Percentiles rank a stretch among this genome's conserved stretches.
These are phyloP conservation scores for Rhinocladiella similis DNA, from an alignment of 2,329 filamentous ascomycete species.

Conservation along the genomic window DNA sequence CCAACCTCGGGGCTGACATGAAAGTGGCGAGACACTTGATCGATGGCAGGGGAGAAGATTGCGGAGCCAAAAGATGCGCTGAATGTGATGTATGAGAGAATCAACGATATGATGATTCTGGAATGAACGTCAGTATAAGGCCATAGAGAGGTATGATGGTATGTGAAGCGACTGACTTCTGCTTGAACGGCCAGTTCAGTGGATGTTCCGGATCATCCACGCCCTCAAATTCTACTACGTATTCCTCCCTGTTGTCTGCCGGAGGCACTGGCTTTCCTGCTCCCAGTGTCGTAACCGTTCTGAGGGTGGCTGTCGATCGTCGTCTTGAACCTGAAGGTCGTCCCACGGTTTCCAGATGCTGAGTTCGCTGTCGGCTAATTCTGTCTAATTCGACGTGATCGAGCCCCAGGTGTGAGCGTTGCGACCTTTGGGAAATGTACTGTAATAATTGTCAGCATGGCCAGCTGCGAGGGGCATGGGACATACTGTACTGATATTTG, in stretches of 20 bases:
- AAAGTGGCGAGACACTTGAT: conserved; percentile 52
- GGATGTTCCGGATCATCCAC: conserved; percentile 60
- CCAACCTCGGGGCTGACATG: conserved; percentile 51
- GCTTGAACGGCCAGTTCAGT: conserved; percentile 55
- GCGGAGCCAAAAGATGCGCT: conserved; percentile 31
- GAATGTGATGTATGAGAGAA: conserved; percentile 25
- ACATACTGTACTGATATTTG: conserved; percentile 7
- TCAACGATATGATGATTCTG: conserved; percentile 7
- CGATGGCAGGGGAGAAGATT: conserved; percentile 51
- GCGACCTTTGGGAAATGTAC: not conserved
- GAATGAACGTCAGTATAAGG: conserved; percentile 28
- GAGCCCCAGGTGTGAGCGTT: not conserved
- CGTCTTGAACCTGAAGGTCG: conserved; percentile 35
- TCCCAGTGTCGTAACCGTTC: conserved; percentile 45
- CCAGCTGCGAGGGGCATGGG: too few species aligned
- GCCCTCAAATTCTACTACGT: conserved; percentile 68
- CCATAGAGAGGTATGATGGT: not conserved
- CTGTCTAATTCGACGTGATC: conserved; percentile 11
- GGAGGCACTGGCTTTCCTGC: conserved; percentile 60
- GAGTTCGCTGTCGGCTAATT: conserved; percentile 15
- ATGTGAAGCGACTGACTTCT: conserved; percentile 37
- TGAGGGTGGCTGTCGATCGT: conserved; percentile 32
- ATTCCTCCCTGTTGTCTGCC: conserved; percentile 55
- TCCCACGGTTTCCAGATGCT: conserved; percentile 37
- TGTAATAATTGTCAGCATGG: not conserved